Evolutionary conservation across 192 early-diverging fungal species (phyloP), one percentile per base, ranked within the genome.

Genomic region (Podila verticillata): DNA sequence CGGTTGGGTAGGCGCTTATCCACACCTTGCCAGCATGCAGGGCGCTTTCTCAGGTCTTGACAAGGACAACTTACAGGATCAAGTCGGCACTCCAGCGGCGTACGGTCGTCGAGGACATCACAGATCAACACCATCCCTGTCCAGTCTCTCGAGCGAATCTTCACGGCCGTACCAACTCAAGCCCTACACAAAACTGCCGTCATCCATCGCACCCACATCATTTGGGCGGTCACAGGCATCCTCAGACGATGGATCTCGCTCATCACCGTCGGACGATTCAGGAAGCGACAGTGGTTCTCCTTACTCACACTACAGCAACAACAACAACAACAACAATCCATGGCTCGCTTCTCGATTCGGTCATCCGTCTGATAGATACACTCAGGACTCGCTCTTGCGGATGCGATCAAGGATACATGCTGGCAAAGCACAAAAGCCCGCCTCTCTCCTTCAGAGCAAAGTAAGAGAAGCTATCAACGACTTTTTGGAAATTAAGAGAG

Each of bases 1-100:
- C 15, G 75, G 63, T 8, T 80, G 75, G 75, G 70, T 80, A 17
- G 75, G 75, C n/a, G 75, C 75, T 19, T 80, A 68, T 15, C 75
- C 75, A 24, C 57, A 47, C 1, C 48, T 48, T 36, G 19, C 30
- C 17, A 35, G 56, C 26, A 54, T 48, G 2, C 32, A 59, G 39
- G 51, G 58, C 2, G 30, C n/a, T 13, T 62, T 57, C 44, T 66
- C 39, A 44, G 15, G 12, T 61, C 61, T 34, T 72, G 24, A 12
- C 68, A 17, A 61, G 65, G 19, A 65, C 61, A 22, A 15, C 63
- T 2, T 10, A 70, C 29, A 49, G 63, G 65, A 74, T 9, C 36
- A 65, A 5, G 7, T 60, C 62, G 30, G n/a, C 17, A 26, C 57
- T 22, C 48, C 32, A 29, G 29, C 28, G 19, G 48, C 4, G 8